Percentiles rank a stretch among this genome's conserved stretches.
Evolutionary conservation across 169 alveolate genomes (phyloP).

Genomic region (Plasmodium gonderi): DNA sequence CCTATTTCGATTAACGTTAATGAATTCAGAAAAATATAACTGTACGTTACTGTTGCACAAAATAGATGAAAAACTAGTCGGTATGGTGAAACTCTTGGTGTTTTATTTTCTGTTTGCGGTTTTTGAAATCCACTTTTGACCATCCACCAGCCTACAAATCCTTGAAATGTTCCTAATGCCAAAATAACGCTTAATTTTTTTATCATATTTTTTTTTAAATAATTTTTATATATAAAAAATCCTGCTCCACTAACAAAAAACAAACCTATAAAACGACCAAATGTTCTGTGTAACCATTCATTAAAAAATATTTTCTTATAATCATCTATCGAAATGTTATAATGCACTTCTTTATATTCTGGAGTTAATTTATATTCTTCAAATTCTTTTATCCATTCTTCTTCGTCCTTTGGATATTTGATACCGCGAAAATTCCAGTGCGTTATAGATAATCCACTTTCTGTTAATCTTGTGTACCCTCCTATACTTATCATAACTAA

Average conservation of each 20-base stretch:
- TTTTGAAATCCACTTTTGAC: conserved; percentile 85
- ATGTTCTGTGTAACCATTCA: conserved; percentile 93
- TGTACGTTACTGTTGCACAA: conserved; percentile 82
- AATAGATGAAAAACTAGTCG: conserved; percentile 80
- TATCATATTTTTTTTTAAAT: conserved; percentile 76
- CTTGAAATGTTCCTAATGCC: conserved; percentile 82
- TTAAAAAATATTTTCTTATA: conserved; percentile 88
- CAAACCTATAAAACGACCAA: conserved; percentile 89
- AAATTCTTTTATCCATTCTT: conserved; percentile 91
- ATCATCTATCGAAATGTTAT: conserved; percentile 89
- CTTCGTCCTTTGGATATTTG: conserved; percentile 86
- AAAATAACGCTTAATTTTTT: conserved; percentile 75
- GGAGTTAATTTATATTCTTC: conserved; percentile 88
- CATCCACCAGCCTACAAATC: conserved; percentile 87
- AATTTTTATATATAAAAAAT: conserved; percentile 83
- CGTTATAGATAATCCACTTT: conserved; percentile 93
- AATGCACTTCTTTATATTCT: conserved; percentile 89
- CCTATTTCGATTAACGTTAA: conserved; percentile 75
- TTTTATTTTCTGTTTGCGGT: conserved; percentile 82
- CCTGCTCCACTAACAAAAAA: conserved; percentile 85
- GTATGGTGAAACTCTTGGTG: conserved; percentile 88
- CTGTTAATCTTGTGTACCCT: conserved; percentile 92
- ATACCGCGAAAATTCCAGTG: conserved; percentile 91
- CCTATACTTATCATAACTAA: conserved; percentile 89
- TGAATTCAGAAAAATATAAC: conserved; percentile 80